Conservation (phyloP, 2,329 filamentous ascomycete genomes). For the Didymella segeticola region DNA sequence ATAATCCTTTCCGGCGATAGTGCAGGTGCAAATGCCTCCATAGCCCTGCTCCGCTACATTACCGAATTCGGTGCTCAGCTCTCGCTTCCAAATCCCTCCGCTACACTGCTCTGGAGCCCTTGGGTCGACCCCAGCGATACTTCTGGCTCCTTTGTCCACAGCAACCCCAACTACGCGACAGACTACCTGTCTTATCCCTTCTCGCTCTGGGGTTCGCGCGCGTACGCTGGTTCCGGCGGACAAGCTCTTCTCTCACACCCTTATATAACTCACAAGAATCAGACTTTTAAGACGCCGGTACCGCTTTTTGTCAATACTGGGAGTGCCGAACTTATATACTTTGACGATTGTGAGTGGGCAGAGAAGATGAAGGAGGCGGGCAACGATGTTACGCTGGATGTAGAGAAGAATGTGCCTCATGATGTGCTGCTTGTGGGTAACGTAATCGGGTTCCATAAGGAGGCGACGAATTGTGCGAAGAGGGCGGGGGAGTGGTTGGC, state of each 20-base stretch:
- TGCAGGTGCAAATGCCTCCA: slow-evolving; percentile 57
- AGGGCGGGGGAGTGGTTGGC: slow-evolving; percentile 49
- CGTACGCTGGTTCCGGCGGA: slow-evolving; percentile 40
- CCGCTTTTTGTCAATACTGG: slow-evolving; percentile 54
- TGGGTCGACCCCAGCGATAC: slow-evolving; percentile 50
- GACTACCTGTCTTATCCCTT: slow-evolving; percentile 54
- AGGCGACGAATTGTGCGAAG: slow-evolving; percentile 43
- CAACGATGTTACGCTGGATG: slow-evolving; percentile 52
- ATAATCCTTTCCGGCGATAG: slow-evolving; percentile 59
- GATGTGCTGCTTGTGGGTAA: slow-evolving; percentile 55
- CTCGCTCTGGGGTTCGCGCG: slow-evolving; percentile 52
- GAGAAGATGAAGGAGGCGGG: slow-evolving; percentile 49
- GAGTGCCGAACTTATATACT: slow-evolving; percentile 51
- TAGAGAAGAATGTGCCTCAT: slow-evolving; percentile 53
- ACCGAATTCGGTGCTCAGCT: slow-evolving; percentile 47
- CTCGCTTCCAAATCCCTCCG: slow-evolving; percentile 44
- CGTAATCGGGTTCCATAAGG: slow-evolving; percentile 52
- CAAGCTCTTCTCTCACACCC: slow-evolving; percentile 26
- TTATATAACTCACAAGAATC: slow-evolving; percentile 49
- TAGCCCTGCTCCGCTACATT: slow-evolving; percentile 57
- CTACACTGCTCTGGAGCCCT: slow-evolving; percentile 53
- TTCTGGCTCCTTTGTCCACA: slow-evolving; percentile 29
- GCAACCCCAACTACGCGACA: slow-evolving; percentile 44
- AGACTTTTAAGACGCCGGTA: slow-evolving; percentile 49
- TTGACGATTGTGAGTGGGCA: slow-evolving; percentile 49